Base-by-base conservation (phyloP, 1,139 yeast genomes). In the Suhomyces maxii region DNA sequence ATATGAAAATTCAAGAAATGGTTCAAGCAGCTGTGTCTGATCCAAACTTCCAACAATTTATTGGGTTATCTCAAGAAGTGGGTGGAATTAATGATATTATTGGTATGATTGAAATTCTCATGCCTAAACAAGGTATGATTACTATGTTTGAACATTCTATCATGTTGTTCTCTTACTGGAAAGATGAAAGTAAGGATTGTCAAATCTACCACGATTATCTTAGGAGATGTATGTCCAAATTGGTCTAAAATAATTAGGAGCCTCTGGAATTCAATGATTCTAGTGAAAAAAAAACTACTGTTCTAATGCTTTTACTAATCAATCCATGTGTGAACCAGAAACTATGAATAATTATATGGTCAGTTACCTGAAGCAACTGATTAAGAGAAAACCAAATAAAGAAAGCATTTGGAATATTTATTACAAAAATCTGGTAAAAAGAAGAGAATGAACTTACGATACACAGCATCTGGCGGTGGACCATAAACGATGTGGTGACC, bases 161-260 rank as follows among this genome's bases (percentile, higher is more conserved):
- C 30, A 55, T 68, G 40, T 59, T 70, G 18, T 64, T 65, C 42
- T 63, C 67, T 31, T 72, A 72, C 53, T 72, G 76, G 76, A 63
- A 64, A 51, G 67, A 61, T 26, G 77, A 72, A 49, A 56, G 68
- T 42, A 53, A 49, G n/a, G 77, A 71, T 48, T 71, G 76, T 54
- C 53, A 43, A 25, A 56, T 70, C 3, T 71, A 69, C 48, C 54
- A 57, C 32, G 61, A 59, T 13, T 58, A 61, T 40, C 54, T 64
- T 26, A 51, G 56, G 37, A 59, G 54, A 44, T 63, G 69, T 42
- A 52, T 69, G 39, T 58, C 40, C 7, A 42, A 45, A 41, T 36
- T 12, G 23, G 12, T 12, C 10, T 34, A 10, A n/a, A 34, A 5
- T 28, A 18, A 18, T 18, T 18, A 18, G 23, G 23, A 18, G 23